Conservation (phyloP, 2,329 filamentous ascomycete species). For the Pseudonectria buxi region DNA sequence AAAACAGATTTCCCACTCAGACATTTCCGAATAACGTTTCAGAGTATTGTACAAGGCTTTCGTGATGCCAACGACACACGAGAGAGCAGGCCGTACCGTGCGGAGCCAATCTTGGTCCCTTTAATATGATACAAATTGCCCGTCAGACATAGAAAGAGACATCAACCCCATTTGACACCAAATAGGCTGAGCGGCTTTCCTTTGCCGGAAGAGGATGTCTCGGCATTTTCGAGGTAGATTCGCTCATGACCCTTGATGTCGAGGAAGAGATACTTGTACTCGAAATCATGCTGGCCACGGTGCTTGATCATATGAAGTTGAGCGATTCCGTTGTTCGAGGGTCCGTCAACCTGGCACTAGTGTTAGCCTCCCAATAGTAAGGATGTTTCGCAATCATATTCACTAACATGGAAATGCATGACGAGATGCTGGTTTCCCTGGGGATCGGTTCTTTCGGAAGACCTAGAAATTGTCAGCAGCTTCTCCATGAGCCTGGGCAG, state of each 20-base stretch:
- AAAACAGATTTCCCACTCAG: too few species aligned
- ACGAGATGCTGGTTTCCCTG: conserved; percentile 72
- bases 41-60: too few species aligned
- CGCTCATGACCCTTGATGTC: conserved; percentile 67
- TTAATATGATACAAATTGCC: too few species aligned
- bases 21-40: too few species aligned
- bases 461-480: conserved; percentile 41
- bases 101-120: too few species aligned
- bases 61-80: too few species aligned
- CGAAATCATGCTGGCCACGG: conserved; percentile 57
- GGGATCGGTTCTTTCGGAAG: conserved; percentile 61
- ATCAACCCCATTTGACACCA: conserved; percentile 50
- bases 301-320: conserved; percentile 70
- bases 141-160: not conserved
- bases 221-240: conserved; percentile 59
- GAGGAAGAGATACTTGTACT: conserved; percentile 74
- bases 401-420: conserved; percentile 75
- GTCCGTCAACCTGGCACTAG: conserved; percentile 58
- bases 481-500: not conserved
- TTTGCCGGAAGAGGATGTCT: conserved; percentile 30
- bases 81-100: too few species aligned
- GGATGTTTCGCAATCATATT: too few species aligned
- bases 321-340: conserved; percentile 65
- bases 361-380: too few species aligned
- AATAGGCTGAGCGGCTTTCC: conserved; percentile 49